Conservation (phyloP, 768 basidiomycete species). For the Tulasnella sp. region DNA sequence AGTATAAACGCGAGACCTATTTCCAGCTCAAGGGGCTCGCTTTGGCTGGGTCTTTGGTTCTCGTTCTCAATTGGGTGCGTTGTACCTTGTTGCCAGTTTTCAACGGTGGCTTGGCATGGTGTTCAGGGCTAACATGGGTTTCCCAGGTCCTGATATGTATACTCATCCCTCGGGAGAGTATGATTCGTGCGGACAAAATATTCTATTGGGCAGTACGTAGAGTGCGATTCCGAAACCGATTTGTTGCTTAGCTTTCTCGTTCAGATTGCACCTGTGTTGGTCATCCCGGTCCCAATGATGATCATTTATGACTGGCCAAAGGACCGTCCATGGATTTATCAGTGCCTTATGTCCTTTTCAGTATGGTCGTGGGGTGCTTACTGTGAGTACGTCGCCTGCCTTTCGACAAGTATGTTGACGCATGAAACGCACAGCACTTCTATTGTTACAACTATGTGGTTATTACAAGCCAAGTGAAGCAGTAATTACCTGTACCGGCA, state of each 20-base stretch:
- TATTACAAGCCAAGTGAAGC: slow-evolving; percentile 19
- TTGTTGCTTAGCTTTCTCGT: not conserved
- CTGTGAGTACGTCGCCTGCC: too few species aligned
- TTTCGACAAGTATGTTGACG: too few species aligned
- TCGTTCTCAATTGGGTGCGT: slow-evolving; percentile 17
- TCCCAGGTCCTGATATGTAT: not conserved
- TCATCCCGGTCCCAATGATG: slow-evolving; percentile 25
- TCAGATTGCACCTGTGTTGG: slow-evolving; percentile 15
- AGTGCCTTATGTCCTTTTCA: slow-evolving; percentile 23
- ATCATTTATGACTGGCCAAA: slow-evolving; percentile 26
- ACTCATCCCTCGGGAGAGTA: slow-evolving; percentile 11
- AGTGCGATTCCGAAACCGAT: not conserved
- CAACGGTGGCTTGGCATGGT: not conserved
- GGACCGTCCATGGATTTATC: slow-evolving; percentile 22
- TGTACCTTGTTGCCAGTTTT: not conserved
- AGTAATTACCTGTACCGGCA: slow-evolving; percentile 22
- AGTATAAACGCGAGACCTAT: slow-evolving; percentile 12
- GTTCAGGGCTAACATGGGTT: too few species aligned
- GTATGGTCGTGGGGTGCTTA: slow-evolving; percentile 22
- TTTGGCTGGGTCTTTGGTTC: not conserved
- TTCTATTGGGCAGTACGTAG: slow-evolving; percentile 16
- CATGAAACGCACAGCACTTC: not conserved
- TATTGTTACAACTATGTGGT: slow-evolving; percentile 21
- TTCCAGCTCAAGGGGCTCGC: not conserved
- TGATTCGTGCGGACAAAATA: slow-evolving; percentile 12